Evolutionary conservation across 1,284 basidiomycete genomes (phyloP).

Genomic region (Ustilago vetiveriae): DNA sequence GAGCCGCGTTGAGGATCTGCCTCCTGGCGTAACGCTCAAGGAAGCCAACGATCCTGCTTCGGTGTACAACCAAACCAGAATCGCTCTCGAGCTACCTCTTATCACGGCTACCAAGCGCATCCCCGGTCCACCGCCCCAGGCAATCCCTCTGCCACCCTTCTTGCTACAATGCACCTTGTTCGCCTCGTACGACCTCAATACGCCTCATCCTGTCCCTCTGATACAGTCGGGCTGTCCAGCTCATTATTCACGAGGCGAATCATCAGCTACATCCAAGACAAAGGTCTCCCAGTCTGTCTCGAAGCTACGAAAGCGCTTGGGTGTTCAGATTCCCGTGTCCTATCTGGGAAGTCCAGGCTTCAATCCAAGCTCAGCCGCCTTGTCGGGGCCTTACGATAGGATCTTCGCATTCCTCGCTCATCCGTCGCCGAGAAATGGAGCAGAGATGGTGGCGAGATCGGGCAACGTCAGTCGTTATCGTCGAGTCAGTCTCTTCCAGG

Average conservation of each 20-base stretch:
- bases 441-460: slow-evolving; percentile 20
- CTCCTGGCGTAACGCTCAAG: slow-evolving; percentile 16
- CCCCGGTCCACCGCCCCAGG: slow-evolving; percentile 8
- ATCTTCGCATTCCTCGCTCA: slow-evolving; percentile 21
- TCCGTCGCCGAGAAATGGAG: slow-evolving; percentile 21
- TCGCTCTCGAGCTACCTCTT: slow-evolving; percentile 20
- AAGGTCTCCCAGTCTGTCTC: slow-evolving; percentile 22
- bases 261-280: slow-evolving; percentile 13
- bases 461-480: slow-evolving; percentile 21
- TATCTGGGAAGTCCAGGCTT: slow-evolving; percentile 25
- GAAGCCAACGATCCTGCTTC: slow-evolving; percentile 20
- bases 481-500: slow-evolving; percentile 32
- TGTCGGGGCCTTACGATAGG: not conserved
- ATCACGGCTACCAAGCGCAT: slow-evolving; percentile 13
- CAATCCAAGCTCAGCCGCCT: not conserved
- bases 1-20: not conserved
- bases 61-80: slow-evolving; percentile 14
- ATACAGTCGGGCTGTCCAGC: slow-evolving; percentile 33
- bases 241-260: slow-evolving; percentile 16
- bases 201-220: slow-evolving; percentile 21
- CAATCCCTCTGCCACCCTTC: slow-evolving; percentile 14
- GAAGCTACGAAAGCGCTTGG: slow-evolving; percentile 27
- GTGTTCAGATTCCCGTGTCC: slow-evolving; percentile 33
- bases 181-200: slow-evolving; percentile 27
- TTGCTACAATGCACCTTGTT: slow-evolving; percentile 46